Evolutionary conservation across 106 monocot species (phyloP).

Genomic region (Narthecium ossifragum): DNA sequence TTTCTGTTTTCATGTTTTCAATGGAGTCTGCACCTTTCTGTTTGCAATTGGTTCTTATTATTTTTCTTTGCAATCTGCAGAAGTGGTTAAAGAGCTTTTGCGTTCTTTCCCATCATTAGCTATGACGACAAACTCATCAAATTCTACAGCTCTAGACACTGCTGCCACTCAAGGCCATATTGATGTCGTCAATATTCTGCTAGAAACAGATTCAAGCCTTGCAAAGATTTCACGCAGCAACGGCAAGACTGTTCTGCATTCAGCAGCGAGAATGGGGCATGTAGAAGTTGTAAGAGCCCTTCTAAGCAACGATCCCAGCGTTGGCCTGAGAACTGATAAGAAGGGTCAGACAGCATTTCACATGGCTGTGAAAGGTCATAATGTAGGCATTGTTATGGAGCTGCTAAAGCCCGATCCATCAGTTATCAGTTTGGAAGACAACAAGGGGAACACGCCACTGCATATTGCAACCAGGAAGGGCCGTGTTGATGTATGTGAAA

Average conservation of each 20-base stretch:
- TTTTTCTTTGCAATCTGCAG: conserved; percentile 39
- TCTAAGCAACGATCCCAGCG: conserved; percentile 53
- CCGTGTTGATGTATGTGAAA: conserved; percentile 6
- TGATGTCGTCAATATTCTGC: conserved; percentile 78
- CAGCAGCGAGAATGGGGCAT: conserved; percentile 76
- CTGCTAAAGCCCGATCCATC: conserved; percentile 7
- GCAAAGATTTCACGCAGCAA: conserved; percentile 78
- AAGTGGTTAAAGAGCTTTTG: conserved; percentile 55
- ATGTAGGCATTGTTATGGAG: conserved; percentile 50
- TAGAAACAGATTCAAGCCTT: conserved; percentile 59
- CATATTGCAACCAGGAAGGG: conserved; percentile 84
- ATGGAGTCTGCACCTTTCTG: no score
- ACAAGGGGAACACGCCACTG: conserved; percentile 72
- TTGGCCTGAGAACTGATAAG: conserved; percentile 56
- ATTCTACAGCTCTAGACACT: conserved; percentile 78
- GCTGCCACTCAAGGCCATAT: conserved; percentile 80
- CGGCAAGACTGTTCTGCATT: conserved; percentile 79
- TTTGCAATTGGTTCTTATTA: no score
- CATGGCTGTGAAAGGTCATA: conserved; percentile 88
- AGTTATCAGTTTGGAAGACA: not conserved
- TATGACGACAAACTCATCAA: conserved; percentile 67
- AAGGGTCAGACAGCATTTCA: conserved; percentile 90
- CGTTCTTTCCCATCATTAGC: conserved; percentile 46
- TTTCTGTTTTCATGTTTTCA: not conserved
- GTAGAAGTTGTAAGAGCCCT: conserved; percentile 63